Conservation (phyloP, 345 rosid genomes). For the Ricinus communis region DNA sequence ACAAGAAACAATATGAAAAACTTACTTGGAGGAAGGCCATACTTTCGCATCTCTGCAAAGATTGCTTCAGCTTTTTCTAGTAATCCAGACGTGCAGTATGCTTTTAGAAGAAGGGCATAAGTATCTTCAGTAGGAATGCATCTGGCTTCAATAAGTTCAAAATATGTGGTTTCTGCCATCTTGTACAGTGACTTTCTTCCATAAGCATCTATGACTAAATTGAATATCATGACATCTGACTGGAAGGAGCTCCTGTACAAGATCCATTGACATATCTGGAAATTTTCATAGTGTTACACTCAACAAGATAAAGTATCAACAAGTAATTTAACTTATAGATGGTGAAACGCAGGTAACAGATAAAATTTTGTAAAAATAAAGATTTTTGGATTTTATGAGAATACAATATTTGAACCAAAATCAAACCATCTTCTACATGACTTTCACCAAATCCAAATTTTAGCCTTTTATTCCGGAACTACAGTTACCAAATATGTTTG, state of each 20-base stretch:
- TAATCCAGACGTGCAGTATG: constrained; percentile 63
- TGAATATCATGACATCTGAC: constrained; percentile 82
- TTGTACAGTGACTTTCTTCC: constrained; percentile 60
- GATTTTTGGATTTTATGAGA: neutral
- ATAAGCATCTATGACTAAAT: constrained; percentile 86
- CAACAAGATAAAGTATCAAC: neutral
- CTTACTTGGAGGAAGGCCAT: constrained; percentile 77
- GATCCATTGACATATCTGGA: constrained; percentile 87
- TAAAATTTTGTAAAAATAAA: neutral
- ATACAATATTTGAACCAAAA: neutral
- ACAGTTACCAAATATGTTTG: neutral
- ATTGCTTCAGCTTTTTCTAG: constrained; percentile 72
- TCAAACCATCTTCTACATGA: neutral
- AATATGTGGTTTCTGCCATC: constrained; percentile 68
- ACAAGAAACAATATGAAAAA: neutral
- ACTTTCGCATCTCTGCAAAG: constrained; percentile 71
- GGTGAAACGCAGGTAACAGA: neutral
- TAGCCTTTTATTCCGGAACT: neutral
- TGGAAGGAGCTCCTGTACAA: constrained; percentile 74
- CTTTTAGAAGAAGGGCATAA: constrained; percentile 78
- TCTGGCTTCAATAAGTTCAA: constrained; percentile 69
- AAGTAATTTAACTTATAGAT: neutral
- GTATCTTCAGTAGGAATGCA: constrained; percentile 90
- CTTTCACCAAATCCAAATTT: neutral
- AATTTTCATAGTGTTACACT: constrained; percentile 12